Conservation (phyloP, 2,329 filamentous ascomycete species). For the Arachnomyces sp. region DNA sequence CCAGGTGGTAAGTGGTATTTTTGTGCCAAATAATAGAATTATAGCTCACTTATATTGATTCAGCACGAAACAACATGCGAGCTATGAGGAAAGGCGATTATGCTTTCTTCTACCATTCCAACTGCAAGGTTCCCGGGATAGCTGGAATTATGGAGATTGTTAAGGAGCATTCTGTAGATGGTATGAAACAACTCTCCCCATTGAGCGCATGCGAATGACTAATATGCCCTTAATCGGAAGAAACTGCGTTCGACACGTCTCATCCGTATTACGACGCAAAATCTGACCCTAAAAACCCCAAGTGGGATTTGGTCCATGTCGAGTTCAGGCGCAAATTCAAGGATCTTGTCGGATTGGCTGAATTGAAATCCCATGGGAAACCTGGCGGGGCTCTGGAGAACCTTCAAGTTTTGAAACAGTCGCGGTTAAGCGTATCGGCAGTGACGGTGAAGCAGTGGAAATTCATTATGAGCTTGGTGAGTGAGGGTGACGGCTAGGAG, state of each 20-base stretch:
- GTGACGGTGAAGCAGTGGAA: slow-evolving; percentile 42
- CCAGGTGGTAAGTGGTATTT: slow-evolving; percentile 26
- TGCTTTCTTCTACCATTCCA: slow-evolving; percentile 96
- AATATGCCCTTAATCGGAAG: slow-evolving; percentile 29
- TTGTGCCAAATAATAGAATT: background rate
- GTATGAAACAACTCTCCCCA: slow-evolving; percentile 43
- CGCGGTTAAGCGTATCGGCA: slow-evolving; percentile 66
- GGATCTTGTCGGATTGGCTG: slow-evolving; percentile 60
- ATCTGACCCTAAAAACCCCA: slow-evolving; percentile 60
- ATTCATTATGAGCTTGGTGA: slow-evolving; percentile 39
- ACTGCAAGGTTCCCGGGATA: slow-evolving; percentile 82
- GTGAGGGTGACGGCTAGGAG: slow-evolving; percentile 19
- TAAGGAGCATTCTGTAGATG: slow-evolving; percentile 70
- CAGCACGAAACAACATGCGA: slow-evolving; percentile 79
- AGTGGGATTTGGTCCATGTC: slow-evolving; percentile 87
- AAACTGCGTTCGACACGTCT: slow-evolving; percentile 62
- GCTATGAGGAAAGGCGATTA: slow-evolving; percentile 86
- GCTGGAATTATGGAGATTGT: slow-evolving; percentile 86
- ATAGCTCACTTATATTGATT: background rate
- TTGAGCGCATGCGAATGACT: slow-evolving; percentile 15
- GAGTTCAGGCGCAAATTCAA: slow-evolving; percentile 77
- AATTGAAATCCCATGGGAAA: slow-evolving; percentile 59
- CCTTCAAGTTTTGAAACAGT: slow-evolving; percentile 78
- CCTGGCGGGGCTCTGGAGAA: slow-evolving; percentile 53
- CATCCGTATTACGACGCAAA: slow-evolving; percentile 79